Evolutionary conservation across 2,329 filamentous ascomycete species (phyloP), one percentile per base, ranked within the genome.

Genomic region (Exophiala phaeomuriformis): DNA sequence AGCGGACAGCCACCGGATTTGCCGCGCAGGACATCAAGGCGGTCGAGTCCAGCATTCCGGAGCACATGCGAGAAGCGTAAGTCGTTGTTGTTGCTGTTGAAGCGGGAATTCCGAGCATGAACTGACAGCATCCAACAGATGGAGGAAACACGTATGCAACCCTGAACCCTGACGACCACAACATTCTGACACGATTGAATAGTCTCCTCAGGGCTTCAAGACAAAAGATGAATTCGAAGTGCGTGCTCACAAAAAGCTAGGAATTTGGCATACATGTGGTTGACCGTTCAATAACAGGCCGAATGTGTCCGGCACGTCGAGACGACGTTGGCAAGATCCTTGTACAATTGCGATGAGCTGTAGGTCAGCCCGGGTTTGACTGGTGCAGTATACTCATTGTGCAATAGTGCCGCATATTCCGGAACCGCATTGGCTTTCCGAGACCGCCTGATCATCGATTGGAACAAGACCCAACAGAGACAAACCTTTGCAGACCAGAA

Each of bases 391-490:
- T 31, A 33, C 19, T 28, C 19, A 55, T 51, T 59, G 36, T 64
- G 47, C 39, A 32, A 31, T 46, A 79, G 81, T 51, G 93, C 93
- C 49, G 90, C 90, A 32, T 98, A 98, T 71, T 83, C 87, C 5
- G 93, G 91, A 61, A 89, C 90, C 41, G 88, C 89, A 61, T 75
- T 98, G 65, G 91, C 93, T 29, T 91, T 98, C 73, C 83, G 93
- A 66, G 91, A 98, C 70, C 85, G 90, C 49, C 77, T 98, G 67
- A 85, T 98, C 66, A 84, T 93, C 59, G 89, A 95, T 63, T 98
- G 93, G 93, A 98, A 97, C 75, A 90, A 85, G 73, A 98, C 93
- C 44, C 93, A 98, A 75, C 93, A 98, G 75, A 85, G 85, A 57
- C 93, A 98, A 73, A 96, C 91, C 0, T 89, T 87, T 65, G 78